Evolutionary conservation across 441 rosid species (phyloP).

Genomic region (Bocquillonia castaneifolia): DNA sequence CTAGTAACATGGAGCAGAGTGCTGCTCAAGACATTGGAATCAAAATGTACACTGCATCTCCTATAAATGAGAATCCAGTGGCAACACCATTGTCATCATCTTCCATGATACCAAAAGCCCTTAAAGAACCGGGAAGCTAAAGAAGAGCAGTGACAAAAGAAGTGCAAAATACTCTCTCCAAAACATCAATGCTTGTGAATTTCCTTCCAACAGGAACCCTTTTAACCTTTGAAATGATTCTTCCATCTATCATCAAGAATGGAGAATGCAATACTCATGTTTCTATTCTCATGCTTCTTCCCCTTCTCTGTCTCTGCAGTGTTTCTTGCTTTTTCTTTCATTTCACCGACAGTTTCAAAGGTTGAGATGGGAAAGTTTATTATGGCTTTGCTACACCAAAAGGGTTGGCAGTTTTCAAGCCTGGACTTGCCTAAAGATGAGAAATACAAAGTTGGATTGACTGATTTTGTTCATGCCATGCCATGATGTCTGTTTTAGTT

Average conservation of each 20-base stretch:
- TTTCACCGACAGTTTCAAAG: conserved; percentile 83
- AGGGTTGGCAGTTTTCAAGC: conserved; percentile 82
- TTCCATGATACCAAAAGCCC: conserved; percentile 10
- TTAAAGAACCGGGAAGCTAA: conserved; percentile 24
- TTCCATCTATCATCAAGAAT: conserved; percentile 55
- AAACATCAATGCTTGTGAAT: conserved; percentile 75
- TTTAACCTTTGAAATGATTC: conserved; percentile 80
- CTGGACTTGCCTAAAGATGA: conserved; percentile 66
- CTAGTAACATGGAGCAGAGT: conserved; percentile 34
- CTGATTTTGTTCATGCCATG: conserved; percentile 71
- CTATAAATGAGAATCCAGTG: conserved; percentile 1
- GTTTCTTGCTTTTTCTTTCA: conserved; percentile 91
- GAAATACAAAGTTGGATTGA: conserved; percentile 53
- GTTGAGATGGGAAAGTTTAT: conserved; percentile 61
- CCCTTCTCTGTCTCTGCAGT: conserved; percentile 60
- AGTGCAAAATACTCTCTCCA: conserved; percentile 57
- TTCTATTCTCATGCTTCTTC: conserved; percentile 55
- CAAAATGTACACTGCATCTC: conserved; percentile 31
- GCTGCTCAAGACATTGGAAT: conserved; percentile 25
- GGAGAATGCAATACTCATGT: conserved; percentile 63
- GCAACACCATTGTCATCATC: conserved; percentile 5
- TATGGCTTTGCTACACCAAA: conserved; percentile 76
- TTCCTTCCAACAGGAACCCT: conserved; percentile 92
- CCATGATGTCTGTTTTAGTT: conserved; percentile 81
- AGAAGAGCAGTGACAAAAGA: conserved; percentile 33